Evolutionary conservation across 768 basidiomycete genomes (phyloP).

Genomic region (Boletus rex-veris): DNA sequence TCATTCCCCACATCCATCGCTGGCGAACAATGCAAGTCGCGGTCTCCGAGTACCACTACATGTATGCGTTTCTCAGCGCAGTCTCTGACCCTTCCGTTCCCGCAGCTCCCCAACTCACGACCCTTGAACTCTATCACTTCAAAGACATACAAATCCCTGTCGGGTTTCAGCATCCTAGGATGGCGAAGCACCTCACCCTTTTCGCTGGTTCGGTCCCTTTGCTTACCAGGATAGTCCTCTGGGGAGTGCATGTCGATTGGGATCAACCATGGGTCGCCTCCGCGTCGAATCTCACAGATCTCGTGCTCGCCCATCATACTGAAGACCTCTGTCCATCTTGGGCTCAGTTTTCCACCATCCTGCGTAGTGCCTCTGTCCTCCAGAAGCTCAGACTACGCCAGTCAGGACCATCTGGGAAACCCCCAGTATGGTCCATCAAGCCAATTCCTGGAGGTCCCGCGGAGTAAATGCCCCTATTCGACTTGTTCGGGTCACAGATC

Average conservation of each 20-base stretch:
- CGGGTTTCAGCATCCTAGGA: conserved; percentile 11
- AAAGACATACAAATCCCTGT: conserved; percentile 22
- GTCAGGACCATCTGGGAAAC: conserved; percentile 53
- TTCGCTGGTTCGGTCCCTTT: conserved; percentile 54
- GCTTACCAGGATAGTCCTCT: conserved; percentile 41
- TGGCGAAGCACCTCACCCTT: conserved; percentile 39
- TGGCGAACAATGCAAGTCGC: conserved; percentile 52
- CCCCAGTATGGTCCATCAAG: conserved; percentile 35
- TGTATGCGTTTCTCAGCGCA: conserved; percentile 40
- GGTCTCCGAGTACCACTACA: conserved; percentile 44
- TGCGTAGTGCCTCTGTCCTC: conserved; percentile 57
- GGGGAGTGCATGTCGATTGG: conserved; percentile 74
- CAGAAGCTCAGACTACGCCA: conserved; percentile 47
- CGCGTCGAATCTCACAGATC: conserved; percentile 36
- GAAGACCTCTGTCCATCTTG: conserved; percentile 63
- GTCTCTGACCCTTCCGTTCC: conserved; percentile 38
- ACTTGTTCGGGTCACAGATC: conserved; percentile 2
- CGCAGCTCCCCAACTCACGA: conserved; percentile 52
- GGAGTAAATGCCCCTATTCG: conserved; percentile 31
- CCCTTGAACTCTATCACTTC: conserved; percentile 53
- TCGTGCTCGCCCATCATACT: conserved; percentile 62
- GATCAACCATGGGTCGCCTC: conserved; percentile 34
- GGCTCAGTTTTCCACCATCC: conserved; percentile 47
- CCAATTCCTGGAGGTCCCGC: conserved; percentile 14
- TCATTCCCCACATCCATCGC: conserved; percentile 50